Base-by-base conservation (phyloP, 352 stramenopile genomes). In the Phytophthora citrophthora region DNA sequence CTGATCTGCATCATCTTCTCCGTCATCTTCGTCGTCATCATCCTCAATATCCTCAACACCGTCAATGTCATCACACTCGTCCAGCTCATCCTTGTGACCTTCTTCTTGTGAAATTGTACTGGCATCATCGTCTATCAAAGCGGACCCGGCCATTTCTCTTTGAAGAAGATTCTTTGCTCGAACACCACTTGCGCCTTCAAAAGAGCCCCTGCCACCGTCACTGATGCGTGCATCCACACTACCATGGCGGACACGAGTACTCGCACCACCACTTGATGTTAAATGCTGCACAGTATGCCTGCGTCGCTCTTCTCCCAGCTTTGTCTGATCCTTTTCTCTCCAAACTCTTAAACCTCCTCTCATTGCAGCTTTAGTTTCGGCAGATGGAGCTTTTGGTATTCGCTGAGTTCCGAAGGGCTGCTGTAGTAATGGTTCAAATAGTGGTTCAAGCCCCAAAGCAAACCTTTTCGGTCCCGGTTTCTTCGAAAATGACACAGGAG, bases 391-490 rank as follows among this genome's bases (percentile, higher is more conserved):
- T 50, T 77, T 74, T 4, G 60, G 38, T 24, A 91, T 57, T 15
- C 83, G 74, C 44, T 94, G 86, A 0, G 81, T 92, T 27, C 86
- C 86, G 26, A 90, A 84, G 0, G 81, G 70, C 1, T 76, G 71
- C 10, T 91, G 82, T 15, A 94, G 48, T 7, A 94, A 66, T 32
- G 86, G 83, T 46, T 94, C 86, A 50, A 90, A 94, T 11, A 94
- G 52, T 15, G 86, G 83, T 58, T 94, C 86, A 54, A 94, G 84
- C 2, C 64, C 83, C 39, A 90, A 72, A 10, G 64, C 71, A 64
- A 77, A 90, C 38, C 79, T 86, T 29, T 59, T 76, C 4, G 76
- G 72, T 2, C 59, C 59, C 29, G 31, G 32, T 18, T 63, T 71
- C 40, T 59, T 68, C 10, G 55, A 53, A 10, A 56, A 53, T 5